Evolutionary conservation across 2,329 filamentous ascomycete genomes (phyloP).

Genomic region (Leptographium procerum): DNA sequence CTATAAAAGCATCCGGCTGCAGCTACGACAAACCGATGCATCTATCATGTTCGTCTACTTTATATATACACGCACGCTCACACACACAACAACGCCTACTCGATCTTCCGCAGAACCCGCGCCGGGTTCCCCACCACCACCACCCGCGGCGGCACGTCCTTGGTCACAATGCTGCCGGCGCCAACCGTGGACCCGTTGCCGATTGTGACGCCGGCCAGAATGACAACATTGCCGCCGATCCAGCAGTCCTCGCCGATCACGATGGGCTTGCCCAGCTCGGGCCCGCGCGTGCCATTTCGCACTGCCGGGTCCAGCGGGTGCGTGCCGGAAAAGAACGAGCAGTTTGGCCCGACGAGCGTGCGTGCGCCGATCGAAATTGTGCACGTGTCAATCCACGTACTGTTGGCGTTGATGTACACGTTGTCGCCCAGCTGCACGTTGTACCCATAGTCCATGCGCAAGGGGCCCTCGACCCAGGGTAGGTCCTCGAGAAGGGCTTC

Average conservation of each 20-base stretch:
- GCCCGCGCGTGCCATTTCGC: slow-evolving; percentile 63
- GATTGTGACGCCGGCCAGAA: slow-evolving; percentile 68
- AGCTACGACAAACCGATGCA: too few relatives aligned
- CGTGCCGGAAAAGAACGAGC: slow-evolving; percentile 60
- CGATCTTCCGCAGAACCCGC: slow-evolving; percentile 36
- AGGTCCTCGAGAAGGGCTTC: slow-evolving; percentile 50
- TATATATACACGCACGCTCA: neutral
- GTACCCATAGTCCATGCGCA: slow-evolving; percentile 67
- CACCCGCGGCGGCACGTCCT: slow-evolving; percentile 52
- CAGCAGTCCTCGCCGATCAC: slow-evolving; percentile 71
- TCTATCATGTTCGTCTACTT: neutral
- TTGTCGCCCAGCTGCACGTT: slow-evolving; percentile 59
- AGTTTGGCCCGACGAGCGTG: slow-evolving; percentile 69
- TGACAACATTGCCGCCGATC: slow-evolving; percentile 59
- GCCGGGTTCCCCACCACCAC: slow-evolving; percentile 60
- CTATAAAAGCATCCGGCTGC: slow-evolving; percentile 40
- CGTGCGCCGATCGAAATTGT: slow-evolving; percentile 63
- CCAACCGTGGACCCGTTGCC: slow-evolving; percentile 64
- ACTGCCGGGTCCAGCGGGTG: slow-evolving; percentile 68
- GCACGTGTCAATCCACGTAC: slow-evolving; percentile 67
- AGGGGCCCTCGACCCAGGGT: slow-evolving; percentile 58
- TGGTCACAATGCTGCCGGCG: slow-evolving; percentile 75
- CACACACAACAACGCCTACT: slow-evolving; percentile 5
- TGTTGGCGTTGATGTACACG: slow-evolving; percentile 66
- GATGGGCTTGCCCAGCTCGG: slow-evolving; percentile 64